Evolutionary conservation across 2,329 filamentous ascomycete genomes (phyloP).

Genomic region (Pseudocercospora crystallina): DNA sequence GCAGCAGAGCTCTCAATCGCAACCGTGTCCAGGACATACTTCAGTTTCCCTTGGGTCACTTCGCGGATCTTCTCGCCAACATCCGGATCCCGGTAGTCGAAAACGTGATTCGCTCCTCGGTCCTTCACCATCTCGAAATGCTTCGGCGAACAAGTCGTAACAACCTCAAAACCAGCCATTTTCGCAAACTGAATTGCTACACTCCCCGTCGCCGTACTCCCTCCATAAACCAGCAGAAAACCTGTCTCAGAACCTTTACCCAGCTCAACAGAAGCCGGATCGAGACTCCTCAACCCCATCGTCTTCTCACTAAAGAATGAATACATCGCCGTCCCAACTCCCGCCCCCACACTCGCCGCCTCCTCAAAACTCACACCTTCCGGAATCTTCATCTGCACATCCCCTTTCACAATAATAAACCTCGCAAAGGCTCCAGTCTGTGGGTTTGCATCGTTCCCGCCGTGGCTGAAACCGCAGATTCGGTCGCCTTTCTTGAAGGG

Average conservation of each 20-base stretch:
- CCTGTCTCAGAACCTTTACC: constrained; percentile 29
- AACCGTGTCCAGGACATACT: constrained; percentile 42
- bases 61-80: constrained; percentile 44
- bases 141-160: constrained; percentile 45
- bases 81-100: constrained; percentile 44
- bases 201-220: constrained; percentile 49
- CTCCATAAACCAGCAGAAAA: constrained; percentile 51
- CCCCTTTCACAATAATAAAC: constrained; percentile 51
- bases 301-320: constrained; percentile 36
- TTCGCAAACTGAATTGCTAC: constrained; percentile 50
- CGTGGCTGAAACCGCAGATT: constrained; percentile 48
- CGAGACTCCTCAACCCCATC: no score
- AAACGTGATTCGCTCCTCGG: constrained; percentile 46
- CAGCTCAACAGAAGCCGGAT: background rate
- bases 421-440: constrained; percentile 54
- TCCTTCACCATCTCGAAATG: constrained; percentile 47
- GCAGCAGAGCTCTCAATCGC: constrained; percentile 8
- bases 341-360: constrained; percentile 51
- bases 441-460: constrained; percentile 35
- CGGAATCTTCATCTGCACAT: constrained; percentile 46
- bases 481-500: constrained; percentile 50
- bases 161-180: constrained; percentile 39
- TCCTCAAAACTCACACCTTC: constrained; percentile 49
- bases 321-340: constrained; percentile 50
- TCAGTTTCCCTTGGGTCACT: constrained; percentile 40